Evolutionary conservation across 176 grass and related monocot genomes (phyloP).

Genomic region (Chrysopogon serrulatus): DNA sequence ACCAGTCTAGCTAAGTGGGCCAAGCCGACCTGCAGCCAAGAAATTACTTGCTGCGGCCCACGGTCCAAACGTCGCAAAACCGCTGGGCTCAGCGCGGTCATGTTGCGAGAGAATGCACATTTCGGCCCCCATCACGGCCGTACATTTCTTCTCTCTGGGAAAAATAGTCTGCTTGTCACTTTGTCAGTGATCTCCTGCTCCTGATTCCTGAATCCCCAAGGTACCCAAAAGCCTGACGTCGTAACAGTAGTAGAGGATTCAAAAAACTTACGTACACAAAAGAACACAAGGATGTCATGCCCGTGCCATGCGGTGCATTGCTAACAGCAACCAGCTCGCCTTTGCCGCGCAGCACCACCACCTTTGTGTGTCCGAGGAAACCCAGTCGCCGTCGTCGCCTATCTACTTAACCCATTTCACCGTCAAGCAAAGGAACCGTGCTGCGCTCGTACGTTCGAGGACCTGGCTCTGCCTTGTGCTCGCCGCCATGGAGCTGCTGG

Average conservation of each 20-base stretch:
- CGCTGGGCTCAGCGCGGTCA: too few relatives aligned
- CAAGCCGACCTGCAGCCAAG: neutral
- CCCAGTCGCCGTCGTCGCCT: too few relatives aligned
- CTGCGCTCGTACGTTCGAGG: neutral
- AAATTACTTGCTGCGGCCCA: neutral
- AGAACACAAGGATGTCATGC: conserved; percentile 30
- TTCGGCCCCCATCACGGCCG: too few relatives aligned
- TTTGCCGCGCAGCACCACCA: conserved; percentile 25
- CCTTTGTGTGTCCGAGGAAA: conserved; percentile 30
- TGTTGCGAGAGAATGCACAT: too few relatives aligned
- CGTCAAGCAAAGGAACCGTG: neutral
- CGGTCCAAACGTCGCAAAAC: too few relatives aligned
- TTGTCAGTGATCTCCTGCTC: too few relatives aligned
- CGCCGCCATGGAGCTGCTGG: conserved; percentile 16
- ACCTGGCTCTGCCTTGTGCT: neutral
- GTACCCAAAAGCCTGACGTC: neutral
- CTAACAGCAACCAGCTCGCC: conserved; percentile 36
- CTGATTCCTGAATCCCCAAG: too few relatives aligned
- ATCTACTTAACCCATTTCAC: conserved; percentile 20
- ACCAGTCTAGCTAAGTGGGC: neutral
- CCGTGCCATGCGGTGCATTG: neutral
- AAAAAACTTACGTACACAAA: neutral
- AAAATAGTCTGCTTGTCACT: too few relatives aligned
- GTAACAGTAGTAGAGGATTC: neutral
- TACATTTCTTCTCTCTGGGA: too few relatives aligned